Evolutionary conservation across 768 basidiomycete species (phyloP), one percentile per base, ranked within the genome.

Genomic region (Leccinum aurantiacum): DNA sequence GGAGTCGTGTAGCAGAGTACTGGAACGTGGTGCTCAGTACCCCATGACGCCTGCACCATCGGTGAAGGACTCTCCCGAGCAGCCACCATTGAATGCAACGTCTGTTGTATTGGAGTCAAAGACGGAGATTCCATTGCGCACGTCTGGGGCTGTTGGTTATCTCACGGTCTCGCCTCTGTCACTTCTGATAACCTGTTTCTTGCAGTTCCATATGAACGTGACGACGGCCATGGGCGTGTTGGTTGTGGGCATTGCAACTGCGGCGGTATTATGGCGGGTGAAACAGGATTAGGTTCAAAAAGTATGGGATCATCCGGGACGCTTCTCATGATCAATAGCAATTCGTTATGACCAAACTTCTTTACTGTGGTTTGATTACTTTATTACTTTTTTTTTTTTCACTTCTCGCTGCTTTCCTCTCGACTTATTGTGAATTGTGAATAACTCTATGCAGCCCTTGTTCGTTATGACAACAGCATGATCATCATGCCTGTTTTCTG

Each of bases 201-300:
- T 69, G 54, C 71, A 71, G 71, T 66, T 71, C 29, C 69, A 70
- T 24, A 31, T 74, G 33, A 61, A 70, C 60, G 51, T 75, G 64
- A 85, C 64, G 58, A 80, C 87, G 2, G 87, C 85, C 6, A 72
- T 88, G 3, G 88, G 88, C 5, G 83, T 90, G 8, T 69, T 89
- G 17, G 79, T 91, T 4, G 72, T 91, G 29, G 79, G 85, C 53
- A 82, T 88, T 8, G 87, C 86, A 4, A 87, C 89, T 3, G 87
- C 83, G 13, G 89, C 88, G 7, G 88, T 91, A 53, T 74, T 89
- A 66, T 90, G 88, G 87, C 80, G 86, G 62, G 85, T 89, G 29
- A 85, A 84, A 61, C 76, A 77, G 35, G 78, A 80, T 29, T 74
- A 67, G 54, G 64, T 58, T 41, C 24, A 11, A 57, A 62, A 65